Evolutionary conservation across 1,284 basidiomycete species (phyloP), one percentile per base, ranked within the genome.

Genomic region (Cutaneotrichosporon cavernicola): DNA sequence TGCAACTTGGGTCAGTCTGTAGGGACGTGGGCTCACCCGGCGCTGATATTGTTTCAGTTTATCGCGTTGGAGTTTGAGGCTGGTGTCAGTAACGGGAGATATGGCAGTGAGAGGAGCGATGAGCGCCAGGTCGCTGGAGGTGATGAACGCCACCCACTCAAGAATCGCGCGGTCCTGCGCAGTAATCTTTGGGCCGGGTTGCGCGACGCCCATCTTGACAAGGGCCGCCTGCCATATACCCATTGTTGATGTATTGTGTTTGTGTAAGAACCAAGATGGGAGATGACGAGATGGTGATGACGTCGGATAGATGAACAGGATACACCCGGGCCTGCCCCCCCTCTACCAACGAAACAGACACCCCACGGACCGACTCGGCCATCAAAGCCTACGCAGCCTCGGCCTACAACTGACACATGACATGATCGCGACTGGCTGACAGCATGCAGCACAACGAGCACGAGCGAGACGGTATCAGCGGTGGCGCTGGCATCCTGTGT

Each of bases 11-110:
- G 57, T 59, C 36, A 67, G 63, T 34, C 22, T 21, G 7, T 7
- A n/a, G 10, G 18, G 7, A 11, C 26, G 34, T n/a, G 5, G 18
- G n/a, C 49, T 22, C 67, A 92, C 96, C 85, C 90, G 89, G 82
- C 89, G 92, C 85, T 96, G 94, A 75, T 98, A 99, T 78, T 95
- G 92, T 77, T 87, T 90, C 67, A 99, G 84, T 78, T 95, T 96
- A 81, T 99, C 97, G 52, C 97, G 85, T 80, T 99, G 96, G 57
- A 97, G 81, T 81, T 99, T 99, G 69, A 99, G 85, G 76, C 93
- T 90, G 74, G 7, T 14, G 5, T 38, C 53, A 62, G 63, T 65
- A 8, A 51, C 14, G 30, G 14, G 31, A 16, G 50, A n/a, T n/a
- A n/a, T n/a, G n/a, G n/a, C n/a, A 51, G 26, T 22, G 50, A 16